Evolutionary conservation across 371 early-diverging fungal species (phyloP), one percentile per base, ranked within the genome.

Genomic region (Rhizoclosmatium hyalinum): DNA sequence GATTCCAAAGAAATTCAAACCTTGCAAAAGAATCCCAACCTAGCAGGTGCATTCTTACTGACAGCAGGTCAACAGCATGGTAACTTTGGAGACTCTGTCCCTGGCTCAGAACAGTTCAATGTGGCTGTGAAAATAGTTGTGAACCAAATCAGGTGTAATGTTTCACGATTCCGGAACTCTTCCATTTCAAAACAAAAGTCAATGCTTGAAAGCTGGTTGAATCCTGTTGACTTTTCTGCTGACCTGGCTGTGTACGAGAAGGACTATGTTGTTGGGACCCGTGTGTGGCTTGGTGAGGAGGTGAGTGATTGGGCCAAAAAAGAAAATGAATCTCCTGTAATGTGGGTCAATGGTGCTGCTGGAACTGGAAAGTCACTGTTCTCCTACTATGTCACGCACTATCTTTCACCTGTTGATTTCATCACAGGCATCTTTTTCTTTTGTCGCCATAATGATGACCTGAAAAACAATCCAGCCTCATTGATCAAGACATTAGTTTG

Each of bases 311-410:
- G 14, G 14, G 39, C 17, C 17, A 17, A 44, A 65, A 12, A 17
- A 17, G 12, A 12, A 17, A 46, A 44, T 32, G 10, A 41, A 45
- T n/a, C 19, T 46, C 24, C 47, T 12, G 39, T 65, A 14, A 10
- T 65, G 21, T 65, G 66, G 66, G 19, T 65, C 17, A 12, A 43
- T n/a, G 66, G 66, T 32, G 32, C 32, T 32, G 32, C 32, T 32
- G 32, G 32, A 32, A 32, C 32, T 32, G 32, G 32, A 32, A 10
- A 32, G 32, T 32, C 32, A 32, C 32, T 32, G 32, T 32, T 32
- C 55, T 14, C 17, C 55, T 54, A 19, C 17, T 17, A 54, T 19
- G 55, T 14, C 17, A 54, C 14, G 1, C 14, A 17, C 55, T 19
- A 54, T 54, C 55, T 17, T 54, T 19, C 17, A 14, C 14, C 19